Evolutionary conservation across 331 rosid species (phyloP), one percentile per base, ranked within the genome.

Genomic region (Pyrus hybrid): DNA sequence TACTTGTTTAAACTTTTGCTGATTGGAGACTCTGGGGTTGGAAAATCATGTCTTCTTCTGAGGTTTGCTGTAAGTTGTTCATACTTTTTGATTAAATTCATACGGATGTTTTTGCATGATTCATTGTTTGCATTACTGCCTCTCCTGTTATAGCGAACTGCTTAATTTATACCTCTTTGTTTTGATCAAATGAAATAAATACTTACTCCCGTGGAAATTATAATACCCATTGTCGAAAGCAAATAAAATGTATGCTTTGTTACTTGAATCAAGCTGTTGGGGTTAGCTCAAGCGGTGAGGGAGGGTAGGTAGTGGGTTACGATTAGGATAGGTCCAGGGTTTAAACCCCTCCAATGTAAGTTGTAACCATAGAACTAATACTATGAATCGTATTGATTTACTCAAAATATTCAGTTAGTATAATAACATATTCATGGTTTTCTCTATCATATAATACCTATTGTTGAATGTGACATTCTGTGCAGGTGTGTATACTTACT

Each of bases 11-110:
- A 85, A 71, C 86, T 85, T 77, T 74, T 85, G 75, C 85, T 85
- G 22, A 85, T 85, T 74, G 89, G 89, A 74, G 89, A 85, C 56
- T 85, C 87, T 23, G 89, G 89, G 30, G 89, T 85, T 57, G 89
- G 89, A 3, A 85, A 85, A 58, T 85, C 89, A 51, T 85, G 89
- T 56, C 89, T 85, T 62, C 89, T 85, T 11, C 72, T 85, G 81
- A 80, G 89, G 79, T 85, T 85, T 70, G 86, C 87, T 54, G 89
- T 85, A 77, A 82, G 89, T 64, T 49, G 13, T 49, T 13, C 14
- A 74, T 47, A 21, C 69, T 29, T 68, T 56, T 18, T 26, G 3
- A 13, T 47, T 28, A 49, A 16, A 18, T 51, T 49, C 9, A 25
- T 69, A 12, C 2, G 16, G 17, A 70, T 18, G 5, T 30, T 13